Evolutionary conservation across 2,329 filamentous ascomycete species (phyloP).

Genomic region (Fusarium paranaense): DNA sequence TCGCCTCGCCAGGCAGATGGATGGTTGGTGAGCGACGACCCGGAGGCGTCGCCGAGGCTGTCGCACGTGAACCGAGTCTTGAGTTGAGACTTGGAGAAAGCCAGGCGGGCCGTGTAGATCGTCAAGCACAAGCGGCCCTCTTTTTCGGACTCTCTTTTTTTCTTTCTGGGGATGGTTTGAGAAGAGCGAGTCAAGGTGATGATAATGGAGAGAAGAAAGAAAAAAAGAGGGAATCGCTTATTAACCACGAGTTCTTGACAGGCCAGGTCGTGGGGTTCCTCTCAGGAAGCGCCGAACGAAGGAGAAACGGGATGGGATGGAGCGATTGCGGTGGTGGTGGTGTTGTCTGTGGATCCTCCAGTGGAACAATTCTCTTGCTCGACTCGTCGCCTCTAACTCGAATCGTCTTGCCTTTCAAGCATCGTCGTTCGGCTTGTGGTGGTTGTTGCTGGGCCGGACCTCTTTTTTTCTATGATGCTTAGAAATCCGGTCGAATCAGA

Average conservation of each 20-base stretch:
- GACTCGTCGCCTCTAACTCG: not conserved
- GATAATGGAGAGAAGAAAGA: conserved; percentile 3
- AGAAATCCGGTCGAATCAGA: conserved; percentile 45
- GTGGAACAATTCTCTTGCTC: conserved; percentile 13
- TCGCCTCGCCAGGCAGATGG: conserved; percentile 6
- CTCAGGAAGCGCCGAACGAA: conserved; percentile 18
- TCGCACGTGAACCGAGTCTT: conserved; percentile 10
- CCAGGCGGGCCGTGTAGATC: conserved; percentile 35
- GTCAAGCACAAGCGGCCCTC: conserved; percentile 10
- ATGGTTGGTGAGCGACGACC: conserved; percentile 37
- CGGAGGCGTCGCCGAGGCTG: conserved; percentile 24
- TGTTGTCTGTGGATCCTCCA: conserved; percentile 17
- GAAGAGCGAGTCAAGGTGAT: not conserved
- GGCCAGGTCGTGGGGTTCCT: conserved; percentile 24
- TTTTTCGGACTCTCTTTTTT: not conserved
- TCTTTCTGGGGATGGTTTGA: not conserved
- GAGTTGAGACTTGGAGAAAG: conserved; percentile 1
- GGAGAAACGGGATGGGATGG: not conserved
- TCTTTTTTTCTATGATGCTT: conserved; percentile 35
- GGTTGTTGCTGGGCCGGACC: conserved; percentile 18
- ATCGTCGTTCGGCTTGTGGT: conserved; percentile 16
- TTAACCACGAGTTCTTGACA: conserved; percentile 21
- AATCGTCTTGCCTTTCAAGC: not conserved
- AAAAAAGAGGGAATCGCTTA: conserved; percentile 27
- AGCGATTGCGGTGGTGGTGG: conserved; percentile 5